Percentiles rank a stretch among this genome's conserved stretches.
These are phyloP conservation scores for Metschnikowia reukaufii DNA, from an alignment of 805 yeast species.

Conservation along the genomic window DNA sequence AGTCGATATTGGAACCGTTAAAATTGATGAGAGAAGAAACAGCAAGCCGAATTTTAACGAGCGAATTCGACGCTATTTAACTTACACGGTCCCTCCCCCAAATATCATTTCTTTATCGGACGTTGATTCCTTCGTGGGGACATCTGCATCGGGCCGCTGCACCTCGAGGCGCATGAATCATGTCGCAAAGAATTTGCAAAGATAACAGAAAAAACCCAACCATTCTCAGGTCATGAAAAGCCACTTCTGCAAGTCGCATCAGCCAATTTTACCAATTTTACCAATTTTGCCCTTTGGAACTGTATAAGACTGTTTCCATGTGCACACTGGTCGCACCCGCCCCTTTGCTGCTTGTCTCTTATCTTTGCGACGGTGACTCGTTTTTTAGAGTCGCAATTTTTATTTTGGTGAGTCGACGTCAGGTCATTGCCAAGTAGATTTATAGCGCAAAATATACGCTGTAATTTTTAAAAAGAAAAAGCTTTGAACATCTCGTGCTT, in stretches of 20 bases:
- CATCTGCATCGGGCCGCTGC: too few relatives aligned
- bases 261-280: not conserved
- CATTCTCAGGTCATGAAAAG: not conserved
- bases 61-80: not conserved
- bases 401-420: not conserved
- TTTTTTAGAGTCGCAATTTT: too few relatives aligned
- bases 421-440: too few relatives aligned
- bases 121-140: too few relatives aligned
- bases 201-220: not conserved
- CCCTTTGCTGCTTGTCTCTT: not conserved
- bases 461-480: not conserved
- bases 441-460: too few relatives aligned
- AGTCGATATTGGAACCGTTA: not conserved
- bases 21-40: not conserved
- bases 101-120: too few relatives aligned
- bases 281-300: not conserved
- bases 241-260: not conserved
- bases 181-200: not conserved
- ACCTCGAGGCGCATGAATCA: not conserved
- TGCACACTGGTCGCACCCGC: not conserved
- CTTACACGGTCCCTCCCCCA: too few relatives aligned
- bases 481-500: not conserved
- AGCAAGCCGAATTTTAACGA: not conserved
- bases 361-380: not conserved
- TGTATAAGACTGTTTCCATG: not conserved